phyloP scores from a whole-genome alignment of 371 early-diverging fungal genomes.

The Circinella umbellata region DNA sequence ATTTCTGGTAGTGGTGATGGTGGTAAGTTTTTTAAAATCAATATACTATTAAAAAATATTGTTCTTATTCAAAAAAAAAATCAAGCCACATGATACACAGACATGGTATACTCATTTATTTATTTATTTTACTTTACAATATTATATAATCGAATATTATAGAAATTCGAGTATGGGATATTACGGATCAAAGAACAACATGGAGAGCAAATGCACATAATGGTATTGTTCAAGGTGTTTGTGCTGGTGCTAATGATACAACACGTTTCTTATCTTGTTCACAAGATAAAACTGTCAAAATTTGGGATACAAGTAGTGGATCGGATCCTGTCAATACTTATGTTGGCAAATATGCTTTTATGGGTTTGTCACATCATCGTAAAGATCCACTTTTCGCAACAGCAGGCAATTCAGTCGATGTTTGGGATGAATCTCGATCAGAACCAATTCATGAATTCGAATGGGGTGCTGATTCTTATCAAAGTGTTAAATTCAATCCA shows the following conservation, averaged over 20 bases:
- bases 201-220: conserved; percentile 84
- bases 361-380: conserved; percentile 85
- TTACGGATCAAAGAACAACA: conserved; percentile 69
- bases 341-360: conserved; percentile 78
- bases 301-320: conserved; percentile 70
- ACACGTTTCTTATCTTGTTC: conserved; percentile 84
- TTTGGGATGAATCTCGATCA: conserved; percentile 92
- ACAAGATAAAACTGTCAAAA: conserved; percentile 86
- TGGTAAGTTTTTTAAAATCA: conserved; percentile 40
- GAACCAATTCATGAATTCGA: conserved; percentile 83
- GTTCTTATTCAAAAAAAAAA: too few relatives aligned
- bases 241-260: conserved; percentile 57
- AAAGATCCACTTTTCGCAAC: conserved; percentile 86
- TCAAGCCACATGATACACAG: background rate
- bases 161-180: conserved; percentile 87
- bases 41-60: too few relatives aligned
- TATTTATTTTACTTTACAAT: background rate
- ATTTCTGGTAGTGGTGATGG: conserved; percentile 96
- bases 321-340: conserved; percentile 74
- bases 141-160: background rate
- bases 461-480: conserved; percentile 96
- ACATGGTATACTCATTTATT: background rate
- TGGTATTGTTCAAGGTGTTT: conserved; percentile 83
- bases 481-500: conserved; percentile 92
- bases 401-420: conserved; percentile 79